Evolutionary conservation across 768 basidiomycete genomes (phyloP).

Genomic region (Psilocybe azurescens): DNA sequence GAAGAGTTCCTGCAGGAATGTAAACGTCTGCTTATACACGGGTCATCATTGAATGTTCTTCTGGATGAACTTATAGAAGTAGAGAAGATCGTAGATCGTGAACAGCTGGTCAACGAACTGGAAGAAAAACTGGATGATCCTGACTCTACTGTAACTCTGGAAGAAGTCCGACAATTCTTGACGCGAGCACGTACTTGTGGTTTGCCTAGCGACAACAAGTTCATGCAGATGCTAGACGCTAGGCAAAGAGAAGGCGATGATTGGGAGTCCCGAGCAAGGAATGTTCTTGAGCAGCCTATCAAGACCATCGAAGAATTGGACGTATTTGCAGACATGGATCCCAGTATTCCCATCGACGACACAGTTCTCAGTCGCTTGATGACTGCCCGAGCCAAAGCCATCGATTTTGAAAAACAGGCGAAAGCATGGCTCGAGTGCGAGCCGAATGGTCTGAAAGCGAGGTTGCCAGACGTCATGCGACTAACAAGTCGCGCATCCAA

Average conservation of each 20-base stretch:
- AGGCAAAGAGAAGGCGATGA: slow-evolving; percentile 69
- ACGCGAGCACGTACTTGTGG: slow-evolving; percentile 72
- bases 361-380: slow-evolving; percentile 69
- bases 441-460: slow-evolving; percentile 57
- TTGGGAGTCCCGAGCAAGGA: slow-evolving; percentile 79
- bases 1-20: slow-evolving; percentile 69
- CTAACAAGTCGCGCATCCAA: slow-evolving; percentile 76
- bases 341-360: slow-evolving; percentile 72
- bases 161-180: slow-evolving; percentile 78
- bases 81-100: slow-evolving; percentile 81
- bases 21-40: slow-evolving; percentile 70
- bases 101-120: slow-evolving; percentile 77
- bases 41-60: slow-evolving; percentile 81
- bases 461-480: slow-evolving; percentile 70
- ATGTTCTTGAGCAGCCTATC: slow-evolving; percentile 66
- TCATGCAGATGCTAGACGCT: slow-evolving; percentile 66
- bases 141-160: slow-evolving; percentile 61
- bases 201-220: slow-evolving; percentile 66
- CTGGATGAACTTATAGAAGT: slow-evolving; percentile 81
- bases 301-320: slow-evolving; percentile 83
- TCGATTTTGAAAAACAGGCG: slow-evolving; percentile 82
- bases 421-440: slow-evolving; percentile 71
- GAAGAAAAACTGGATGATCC: slow-evolving; percentile 74
- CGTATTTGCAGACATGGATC: slow-evolving; percentile 67
- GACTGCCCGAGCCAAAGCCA: slow-evolving; percentile 68